Percentiles rank a stretch among this genome's conserved stretches.
phyloP scores from a whole-genome alignment of 2,329 filamentous ascomycete species.

The Penicillium sp. region DNA sequence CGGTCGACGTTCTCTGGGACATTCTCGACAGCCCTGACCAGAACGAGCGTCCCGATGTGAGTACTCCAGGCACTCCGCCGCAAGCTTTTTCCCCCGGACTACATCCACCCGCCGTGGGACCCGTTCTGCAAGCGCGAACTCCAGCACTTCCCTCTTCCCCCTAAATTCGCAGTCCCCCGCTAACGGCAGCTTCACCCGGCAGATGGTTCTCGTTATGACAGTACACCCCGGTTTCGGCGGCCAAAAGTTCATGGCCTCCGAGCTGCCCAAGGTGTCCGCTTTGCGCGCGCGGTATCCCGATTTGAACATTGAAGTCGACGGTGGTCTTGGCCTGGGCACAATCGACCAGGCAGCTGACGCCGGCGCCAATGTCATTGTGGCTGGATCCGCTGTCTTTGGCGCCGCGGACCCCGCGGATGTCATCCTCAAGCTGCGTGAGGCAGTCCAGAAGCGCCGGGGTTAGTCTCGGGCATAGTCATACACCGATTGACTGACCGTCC shows the following conservation, averaged over 20 bases:
- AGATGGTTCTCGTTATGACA: conserved; percentile 99
- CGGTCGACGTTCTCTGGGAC: conserved; percentile 89
- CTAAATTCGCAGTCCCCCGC: background rate
- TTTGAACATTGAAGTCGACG: conserved; percentile 96
- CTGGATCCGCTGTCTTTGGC: conserved; percentile 93
- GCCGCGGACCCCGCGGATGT: conserved; percentile 85
- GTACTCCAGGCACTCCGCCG: conserved; percentile 38
- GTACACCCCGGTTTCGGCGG: conserved; percentile 96
- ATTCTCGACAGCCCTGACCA: conserved; percentile 73
- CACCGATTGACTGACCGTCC: background rate
- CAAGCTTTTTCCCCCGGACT: background rate
- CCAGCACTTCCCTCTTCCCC: background rate
- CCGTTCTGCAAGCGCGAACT: background rate
- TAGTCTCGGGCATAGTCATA: conserved; percentile 10
- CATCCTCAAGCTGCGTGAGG: conserved; percentile 75
- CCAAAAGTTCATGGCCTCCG: conserved; percentile 96
- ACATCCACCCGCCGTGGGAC: background rate
- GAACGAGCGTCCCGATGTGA: conserved; percentile 83
- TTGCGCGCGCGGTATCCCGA: conserved; percentile 83
- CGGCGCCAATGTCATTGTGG: conserved; percentile 96
- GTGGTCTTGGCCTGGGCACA: conserved; percentile 82
- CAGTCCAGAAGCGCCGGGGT: conserved; percentile 67
- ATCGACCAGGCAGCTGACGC: conserved; percentile 94
- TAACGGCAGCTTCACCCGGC: conserved; percentile 2
- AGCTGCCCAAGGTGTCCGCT: conserved; percentile 88